phyloP scores from a whole-genome alignment of 73 alveolate genomes.

The Paramecium caudatum region DNA sequence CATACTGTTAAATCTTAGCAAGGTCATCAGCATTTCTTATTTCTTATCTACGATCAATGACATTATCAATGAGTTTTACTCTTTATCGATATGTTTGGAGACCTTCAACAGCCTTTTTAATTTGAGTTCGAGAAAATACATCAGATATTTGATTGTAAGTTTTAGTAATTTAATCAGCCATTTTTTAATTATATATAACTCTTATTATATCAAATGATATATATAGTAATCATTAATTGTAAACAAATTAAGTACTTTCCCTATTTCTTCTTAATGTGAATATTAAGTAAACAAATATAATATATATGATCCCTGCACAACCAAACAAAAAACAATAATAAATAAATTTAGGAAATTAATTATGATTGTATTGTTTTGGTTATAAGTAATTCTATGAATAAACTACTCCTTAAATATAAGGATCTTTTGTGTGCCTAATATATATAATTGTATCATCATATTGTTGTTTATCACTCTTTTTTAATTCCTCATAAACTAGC shows the following conservation, averaged over 20 bases:
- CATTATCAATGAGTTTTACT: slow-evolving; percentile 37
- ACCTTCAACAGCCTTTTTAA: slow-evolving; percentile 60
- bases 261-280: slow-evolving; percentile 9
- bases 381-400: neutral
- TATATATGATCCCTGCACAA: neutral
- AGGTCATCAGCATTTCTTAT: slow-evolving; percentile 42
- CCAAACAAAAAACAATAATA: neutral
- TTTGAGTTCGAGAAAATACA: slow-evolving; percentile 36
- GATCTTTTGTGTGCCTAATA: neutral
- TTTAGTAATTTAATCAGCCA: slow-evolving; percentile 21
- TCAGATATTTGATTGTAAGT: slow-evolving; percentile 49
- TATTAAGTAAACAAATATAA: neutral
- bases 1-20: slow-evolving; percentile 52
- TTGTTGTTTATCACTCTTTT: neutral
- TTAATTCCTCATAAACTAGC: neutral
- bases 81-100: neutral
- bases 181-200: slow-evolving; percentile 5
- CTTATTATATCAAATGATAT: no score
- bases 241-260: slow-evolving; percentile 6
- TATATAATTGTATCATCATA: neutral
- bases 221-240: no score
- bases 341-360: neutral
- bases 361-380: slow-evolving; percentile 28
- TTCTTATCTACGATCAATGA: slow-evolving; percentile 53
- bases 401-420: slow-evolving; percentile 1